Evolutionary conservation across 208 protist genomes (phyloP), one percentile per base, ranked within the genome.

Genomic region (Leishmania tarentolae): DNA sequence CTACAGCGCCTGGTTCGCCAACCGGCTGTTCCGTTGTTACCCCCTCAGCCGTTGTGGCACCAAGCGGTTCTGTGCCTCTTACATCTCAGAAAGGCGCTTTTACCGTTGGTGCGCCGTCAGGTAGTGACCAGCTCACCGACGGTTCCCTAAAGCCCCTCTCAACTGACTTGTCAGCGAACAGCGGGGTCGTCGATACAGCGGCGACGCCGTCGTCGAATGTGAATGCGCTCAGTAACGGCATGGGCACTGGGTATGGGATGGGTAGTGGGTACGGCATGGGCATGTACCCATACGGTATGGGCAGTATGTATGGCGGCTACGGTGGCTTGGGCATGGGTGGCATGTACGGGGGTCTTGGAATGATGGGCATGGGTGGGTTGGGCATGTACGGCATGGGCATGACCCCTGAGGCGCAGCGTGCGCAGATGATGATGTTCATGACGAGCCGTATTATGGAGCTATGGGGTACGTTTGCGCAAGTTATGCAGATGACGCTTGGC

Each of bases 391-490:
- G 94, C 59, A 89, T 86, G 59, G 94, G 92, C 68, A 95, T 97
- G 92, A 90, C 92, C 0, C 91, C 91, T n/a, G 92, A 95, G 75
- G 88, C 92, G 52, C 92, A 96, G 84, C 91, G 94, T 37, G 87
- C 86, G 37, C 94, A 97, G 80, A 95, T 96, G 92, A 96, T 95
- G 87, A 95, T 97, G 85, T 90, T 97, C 79, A 92, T 97, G 87
- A 92, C 95, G 31, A 89, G 88, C 69, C 87, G 92, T 77, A 93
- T 96, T 59, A 83, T 97, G 82, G 88, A 97, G 85, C 86, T 96
- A 82, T 96, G 92, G 87, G 87, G 89, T 3, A 95, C 95, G 92
- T 93, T 97, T 73, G 89, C 92, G 50, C 90, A 95, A 77, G 94
- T 97, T 0, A 86, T 96, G 81, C 94, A 97, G 81, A 93, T 90